Evolutionary conservation across 257 asterid genomes (phyloP), one percentile per base, ranked within the genome.

Genomic region (Capsicum pubescens): DNA sequence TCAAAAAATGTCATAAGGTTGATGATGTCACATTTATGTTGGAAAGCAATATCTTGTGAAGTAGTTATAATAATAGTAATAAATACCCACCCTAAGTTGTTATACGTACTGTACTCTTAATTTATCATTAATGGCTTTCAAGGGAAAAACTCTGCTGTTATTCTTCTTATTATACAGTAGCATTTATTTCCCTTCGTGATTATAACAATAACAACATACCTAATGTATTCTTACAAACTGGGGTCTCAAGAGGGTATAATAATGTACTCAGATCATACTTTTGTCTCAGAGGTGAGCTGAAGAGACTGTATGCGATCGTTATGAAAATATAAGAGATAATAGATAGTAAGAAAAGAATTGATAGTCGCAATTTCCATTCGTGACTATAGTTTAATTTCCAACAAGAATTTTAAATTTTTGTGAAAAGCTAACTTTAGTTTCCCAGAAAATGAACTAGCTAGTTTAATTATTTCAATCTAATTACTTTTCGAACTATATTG

Each of bases 11-110:
- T 46, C 61, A 26, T 14, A 52, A 76, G 64, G 81, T 76, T 52
- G 81, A 76, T 76, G 64, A 76, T 76, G 64, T 76, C 81, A 76
- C 81, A 52, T 76, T 76, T 76, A 76, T 76, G 63, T 6, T 54
- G 42, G 64, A 76, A 76, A 26, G 48, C 81, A 52, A 50, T 76
- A 52, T 21, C 81, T 76, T 76, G 81, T 76, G 81, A 76, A 76
- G 81, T 50, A 63, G 4, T 61, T 19, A 19, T 19, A 21, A 3
- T 39, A 74, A 50, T 50, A n/a, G n/a, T n/a, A 19, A 0, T 69
- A 69, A 69, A 63, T 63, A 2, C 44, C 44, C 32, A 63, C 42
- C 11, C 42, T 26, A 36, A 35, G 13, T 52, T 44, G 26, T 68
- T 39, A 68, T 48, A 50, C 44, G 48, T 76, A 26, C 81, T 52